Percentiles rank a stretch among this genome's conserved stretches.
These are phyloP conservation scores for Diplodia mutila DNA, from an alignment of 2,329 filamentous ascomycete species.

Conservation along the genomic window DNA sequence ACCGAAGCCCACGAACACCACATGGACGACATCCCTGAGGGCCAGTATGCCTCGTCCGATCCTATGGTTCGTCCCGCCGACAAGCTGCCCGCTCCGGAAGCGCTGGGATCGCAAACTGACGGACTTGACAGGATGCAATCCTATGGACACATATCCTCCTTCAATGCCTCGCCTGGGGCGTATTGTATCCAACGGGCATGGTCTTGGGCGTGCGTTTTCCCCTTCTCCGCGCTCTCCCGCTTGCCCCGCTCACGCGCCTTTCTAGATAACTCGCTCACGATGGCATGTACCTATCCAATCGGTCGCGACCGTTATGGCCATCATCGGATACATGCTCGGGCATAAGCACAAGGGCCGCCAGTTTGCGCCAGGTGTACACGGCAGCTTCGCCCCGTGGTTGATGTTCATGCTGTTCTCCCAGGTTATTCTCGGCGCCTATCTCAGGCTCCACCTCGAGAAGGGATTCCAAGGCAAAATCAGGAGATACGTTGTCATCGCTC, in stretches of 20 bases:
- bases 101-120: constrained; percentile 28
- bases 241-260: constrained; percentile 6
- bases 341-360: constrained; percentile 88
- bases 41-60: constrained; percentile 41
- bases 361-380: constrained; percentile 81
- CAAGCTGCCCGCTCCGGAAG: not conserved
- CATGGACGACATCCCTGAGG: constrained; percentile 44
- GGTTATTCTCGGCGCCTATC: constrained; percentile 79
- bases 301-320: constrained; percentile 72
- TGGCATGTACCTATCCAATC: constrained; percentile 94
- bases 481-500: constrained; percentile 69
- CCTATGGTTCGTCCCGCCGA: constrained; percentile 36
- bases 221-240: not conserved
- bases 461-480: constrained; percentile 81
- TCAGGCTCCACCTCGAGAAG: constrained; percentile 85
- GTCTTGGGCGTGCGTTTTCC: constrained; percentile 74
- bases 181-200: constrained; percentile 94
- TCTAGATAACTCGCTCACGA: constrained; percentile 80
- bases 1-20: constrained; percentile 46
- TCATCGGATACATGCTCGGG: constrained; percentile 87
- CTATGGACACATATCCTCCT: constrained; percentile 94
- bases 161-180: constrained; percentile 83
- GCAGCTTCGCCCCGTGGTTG: constrained; percentile 75
- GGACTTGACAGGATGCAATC: constrained; percentile 65
- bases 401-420: constrained; percentile 80